Evolutionary conservation across 208 protist genomes (phyloP).

Genomic region (Wallacemonas sp.): DNA sequence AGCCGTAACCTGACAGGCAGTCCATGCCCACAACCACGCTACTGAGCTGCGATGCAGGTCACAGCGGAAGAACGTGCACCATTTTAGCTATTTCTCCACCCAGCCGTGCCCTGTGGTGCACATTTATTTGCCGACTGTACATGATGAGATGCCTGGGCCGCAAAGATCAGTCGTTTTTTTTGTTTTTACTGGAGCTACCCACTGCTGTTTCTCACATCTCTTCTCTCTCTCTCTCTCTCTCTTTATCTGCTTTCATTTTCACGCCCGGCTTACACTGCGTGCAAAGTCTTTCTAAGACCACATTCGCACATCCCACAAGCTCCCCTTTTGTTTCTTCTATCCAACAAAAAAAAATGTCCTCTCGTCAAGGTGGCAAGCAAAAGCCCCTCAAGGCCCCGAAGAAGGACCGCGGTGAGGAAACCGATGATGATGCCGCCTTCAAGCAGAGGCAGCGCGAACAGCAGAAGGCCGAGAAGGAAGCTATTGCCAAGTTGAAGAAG

Average conservation of each 20-base stretch:
- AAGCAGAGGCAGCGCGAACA: conserved; percentile 80
- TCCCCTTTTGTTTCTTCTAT: neutral
- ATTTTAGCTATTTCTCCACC: too few species aligned
- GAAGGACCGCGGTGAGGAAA: conserved; percentile 64
- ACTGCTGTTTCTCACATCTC: neutral
- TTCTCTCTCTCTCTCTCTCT: conserved; percentile 6
- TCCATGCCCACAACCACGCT: too few species aligned
- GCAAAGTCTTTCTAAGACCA: neutral
- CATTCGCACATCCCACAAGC: too few species aligned
- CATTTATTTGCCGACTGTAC: too few species aligned
- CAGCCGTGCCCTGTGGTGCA: too few species aligned
- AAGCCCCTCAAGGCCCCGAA: conserved; percentile 90
- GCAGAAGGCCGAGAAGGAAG: conserved; percentile 89
- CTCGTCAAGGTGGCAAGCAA: conserved; percentile 87
- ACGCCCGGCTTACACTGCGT: neutral
- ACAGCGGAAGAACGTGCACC: too few species aligned
- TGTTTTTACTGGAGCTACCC: too few species aligned
- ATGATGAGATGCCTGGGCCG: too few species aligned
- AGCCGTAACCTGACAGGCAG: too few species aligned
- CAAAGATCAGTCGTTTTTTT: neutral
- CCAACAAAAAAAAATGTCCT: conserved; percentile 50
- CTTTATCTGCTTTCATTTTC: neutral
- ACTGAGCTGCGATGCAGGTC: too few species aligned
- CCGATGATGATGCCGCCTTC: conserved; percentile 77
- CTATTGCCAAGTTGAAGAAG: conserved; percentile 85